phyloP scores from a whole-genome alignment of 2,329 filamentous ascomycete species.

The Exophiala viscosa region DNA sequence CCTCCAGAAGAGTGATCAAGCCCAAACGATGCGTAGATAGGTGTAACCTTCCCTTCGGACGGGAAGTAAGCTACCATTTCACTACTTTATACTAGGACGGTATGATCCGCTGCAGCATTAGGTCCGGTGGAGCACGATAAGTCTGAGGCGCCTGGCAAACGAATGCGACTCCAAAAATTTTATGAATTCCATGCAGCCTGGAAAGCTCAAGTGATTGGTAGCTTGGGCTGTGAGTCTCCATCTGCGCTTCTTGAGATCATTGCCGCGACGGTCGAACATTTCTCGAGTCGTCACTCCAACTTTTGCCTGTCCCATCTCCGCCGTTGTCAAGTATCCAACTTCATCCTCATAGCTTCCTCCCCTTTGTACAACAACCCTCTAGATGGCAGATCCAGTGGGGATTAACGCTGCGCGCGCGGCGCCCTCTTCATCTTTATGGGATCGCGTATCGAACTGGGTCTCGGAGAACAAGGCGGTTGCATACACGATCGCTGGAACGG shows the following conservation, averaged over 20 bases:
- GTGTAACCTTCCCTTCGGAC: no score
- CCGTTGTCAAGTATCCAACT: slow-evolving; percentile 3
- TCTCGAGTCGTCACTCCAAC: slow-evolving; percentile 7
- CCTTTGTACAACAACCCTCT: slow-evolving; percentile 5
- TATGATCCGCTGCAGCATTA: no score
- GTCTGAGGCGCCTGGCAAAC: no score
- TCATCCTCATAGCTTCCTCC: slow-evolving; percentile 5
- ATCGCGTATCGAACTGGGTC: slow-evolving; percentile 85
- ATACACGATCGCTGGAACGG: slow-evolving; percentile 93
- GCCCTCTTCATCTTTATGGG: slow-evolving; percentile 76
- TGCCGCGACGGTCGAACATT: slow-evolving; percentile 5
- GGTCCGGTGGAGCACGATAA: no score
- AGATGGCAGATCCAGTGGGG: slow-evolving; percentile 19
- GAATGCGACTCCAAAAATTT: no score
- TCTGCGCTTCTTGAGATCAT: not conserved
- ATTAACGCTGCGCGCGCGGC: slow-evolving; percentile 37
- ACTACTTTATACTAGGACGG: no score
- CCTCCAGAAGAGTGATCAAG: no score
- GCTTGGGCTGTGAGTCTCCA: not conserved
- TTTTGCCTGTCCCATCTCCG: slow-evolving; percentile 10
- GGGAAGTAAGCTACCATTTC: no score
- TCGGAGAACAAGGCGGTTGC: slow-evolving; percentile 93
- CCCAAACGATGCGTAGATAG: no score
- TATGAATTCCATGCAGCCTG: no score
- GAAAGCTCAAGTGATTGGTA: no score